phyloP scores from a whole-genome alignment of 2,329 filamentous ascomycete genomes.

The Ophiocordyceps australis region DNA sequence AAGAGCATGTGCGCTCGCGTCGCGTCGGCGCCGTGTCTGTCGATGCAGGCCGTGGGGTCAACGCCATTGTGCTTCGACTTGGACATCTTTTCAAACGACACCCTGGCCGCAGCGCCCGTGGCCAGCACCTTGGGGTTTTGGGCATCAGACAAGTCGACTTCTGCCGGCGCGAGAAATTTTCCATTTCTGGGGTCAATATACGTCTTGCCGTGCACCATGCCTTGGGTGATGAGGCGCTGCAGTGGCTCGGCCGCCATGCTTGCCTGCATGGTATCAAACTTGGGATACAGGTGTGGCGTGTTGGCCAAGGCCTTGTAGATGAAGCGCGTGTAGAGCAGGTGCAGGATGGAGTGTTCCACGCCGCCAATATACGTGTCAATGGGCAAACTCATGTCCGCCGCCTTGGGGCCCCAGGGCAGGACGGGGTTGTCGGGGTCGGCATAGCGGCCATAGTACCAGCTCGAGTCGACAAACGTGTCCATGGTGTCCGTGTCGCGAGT shows the following conservation, averaged over 20 bases:
- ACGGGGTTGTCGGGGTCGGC: slow-evolving; percentile 48
- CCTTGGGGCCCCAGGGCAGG: slow-evolving; percentile 42
- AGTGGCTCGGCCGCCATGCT: slow-evolving; percentile 52
- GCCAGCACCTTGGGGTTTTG: slow-evolving; percentile 40
- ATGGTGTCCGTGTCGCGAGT: slow-evolving; percentile 84
- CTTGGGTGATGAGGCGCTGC: slow-evolving; percentile 65
- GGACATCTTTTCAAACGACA: slow-evolving; percentile 82
- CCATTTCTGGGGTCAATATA: slow-evolving; percentile 58
- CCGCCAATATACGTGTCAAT: slow-evolving; percentile 84
- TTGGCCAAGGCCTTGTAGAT: slow-evolving; percentile 70
- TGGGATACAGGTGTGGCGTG: slow-evolving; percentile 27
- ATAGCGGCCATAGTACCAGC: slow-evolving; percentile 82
- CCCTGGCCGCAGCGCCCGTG: slow-evolving; percentile 36
- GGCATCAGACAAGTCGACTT: slow-evolving; percentile 46
- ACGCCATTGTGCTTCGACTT: slow-evolving; percentile 91
- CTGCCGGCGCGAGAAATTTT: slow-evolving; percentile 57
- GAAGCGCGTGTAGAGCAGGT: slow-evolving; percentile 77
- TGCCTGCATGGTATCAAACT: slow-evolving; percentile 12
- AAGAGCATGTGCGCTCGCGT: slow-evolving; percentile 79
- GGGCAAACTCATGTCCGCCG: slow-evolving; percentile 41
- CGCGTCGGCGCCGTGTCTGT: slow-evolving; percentile 63
- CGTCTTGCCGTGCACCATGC: slow-evolving; percentile 85
- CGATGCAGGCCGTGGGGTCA: slow-evolving; percentile 56
- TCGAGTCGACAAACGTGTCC: slow-evolving; percentile 92
- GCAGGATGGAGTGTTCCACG: slow-evolving; percentile 79